These are phyloP conservation scores for Cyberlindnera euphorbiae DNA, from an alignment of 805 yeast genomes.

Conservation along the genomic window DNA sequence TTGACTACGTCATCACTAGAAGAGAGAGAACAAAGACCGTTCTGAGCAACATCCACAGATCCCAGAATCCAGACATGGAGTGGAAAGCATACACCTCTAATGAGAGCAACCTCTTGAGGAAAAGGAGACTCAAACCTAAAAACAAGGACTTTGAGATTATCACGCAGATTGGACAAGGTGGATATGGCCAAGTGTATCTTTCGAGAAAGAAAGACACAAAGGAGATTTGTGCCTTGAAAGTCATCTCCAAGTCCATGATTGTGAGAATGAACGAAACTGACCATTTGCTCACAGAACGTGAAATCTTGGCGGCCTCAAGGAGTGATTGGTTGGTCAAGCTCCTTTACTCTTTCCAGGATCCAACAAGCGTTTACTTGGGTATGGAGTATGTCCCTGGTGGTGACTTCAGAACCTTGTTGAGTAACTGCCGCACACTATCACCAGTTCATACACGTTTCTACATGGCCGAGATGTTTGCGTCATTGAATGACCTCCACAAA, in stretches of 20 bases:
- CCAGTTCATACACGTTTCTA: conserved; percentile 96
- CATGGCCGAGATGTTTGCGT: conserved; percentile 92
- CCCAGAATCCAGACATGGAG: conserved; percentile 35
- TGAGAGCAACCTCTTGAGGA: conserved; percentile 80
- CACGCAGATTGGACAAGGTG: conserved; percentile 99
- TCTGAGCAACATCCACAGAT: conserved; percentile 43
- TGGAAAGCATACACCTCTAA: conserved; percentile 81
- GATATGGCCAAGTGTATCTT: conserved; percentile 96
- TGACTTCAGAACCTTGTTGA: conserved; percentile 89
- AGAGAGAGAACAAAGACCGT: conserved; percentile 77
- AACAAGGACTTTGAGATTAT: conserved; percentile 94
- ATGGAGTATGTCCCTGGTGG: conserved; percentile 99
- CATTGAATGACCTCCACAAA: conserved; percentile 90
- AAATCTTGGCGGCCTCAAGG: conserved; percentile 91
- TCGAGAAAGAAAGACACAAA: conserved; percentile 92
- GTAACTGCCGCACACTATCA: conserved; percentile 86
- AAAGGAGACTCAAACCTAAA: conserved; percentile 85
- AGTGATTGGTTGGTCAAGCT: conserved; percentile 94
- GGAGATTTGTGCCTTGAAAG: conserved; percentile 93
- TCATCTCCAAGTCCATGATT: conserved; percentile 79
- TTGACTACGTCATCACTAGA: conserved; percentile 85
- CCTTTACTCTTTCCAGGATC: conserved; percentile 91
- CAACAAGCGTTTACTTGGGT: conserved; percentile 84
- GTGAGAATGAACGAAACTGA: conserved; percentile 91
- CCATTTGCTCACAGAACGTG: conserved; percentile 94